Evolutionary conservation across 805 yeast species (phyloP), one percentile per base, ranked within the genome.

Genomic region (Lipomyces kockii): DNA sequence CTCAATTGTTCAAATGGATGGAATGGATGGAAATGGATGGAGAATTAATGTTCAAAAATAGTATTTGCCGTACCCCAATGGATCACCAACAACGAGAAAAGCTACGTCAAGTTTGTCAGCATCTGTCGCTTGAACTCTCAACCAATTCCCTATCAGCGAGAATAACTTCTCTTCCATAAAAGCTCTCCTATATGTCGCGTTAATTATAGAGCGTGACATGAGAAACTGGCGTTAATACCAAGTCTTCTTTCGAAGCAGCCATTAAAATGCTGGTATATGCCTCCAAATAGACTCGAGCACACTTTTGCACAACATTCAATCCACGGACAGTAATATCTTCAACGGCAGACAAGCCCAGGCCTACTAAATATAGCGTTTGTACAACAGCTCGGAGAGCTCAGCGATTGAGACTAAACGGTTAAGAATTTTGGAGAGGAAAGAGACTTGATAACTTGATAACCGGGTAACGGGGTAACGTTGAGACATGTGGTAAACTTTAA

Each of bases 81-180:
- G 97, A 78, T 94, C 99, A 46, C 99, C 99, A 34, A 94, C 99
- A 25, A 95, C 99, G 71, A 95, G 83, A 73, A 94, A 92, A 0
- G 98, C 98, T 77, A 94, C 84, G 76, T 95, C 97, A 64, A 89
- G 94, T 27, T 79, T 82, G 39, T 89, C 86, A 1, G 96, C 97
- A 68, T 86, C 87, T 83, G 74, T 93, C 98, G 34, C 95, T 87
- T 7, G 94, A 96, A 64, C 89, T 83, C 76, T 94, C 99, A 27
- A 94, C 99, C 73, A 94, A 82, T 76, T 95, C 98, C 79, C 99
- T 85, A 76, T 95, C 98, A 12, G 99, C 99, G 60, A 94, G 79
- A 49, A 89, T 87, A 20, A 94, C 89, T 74, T 88, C 89, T 71
- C 91, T 85, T 7, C 97, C 98, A 76, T 94, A 94, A 74, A 89